Conservation (phyloP, 139 green algal genomes). For the Chlorella sp. region DNA sequence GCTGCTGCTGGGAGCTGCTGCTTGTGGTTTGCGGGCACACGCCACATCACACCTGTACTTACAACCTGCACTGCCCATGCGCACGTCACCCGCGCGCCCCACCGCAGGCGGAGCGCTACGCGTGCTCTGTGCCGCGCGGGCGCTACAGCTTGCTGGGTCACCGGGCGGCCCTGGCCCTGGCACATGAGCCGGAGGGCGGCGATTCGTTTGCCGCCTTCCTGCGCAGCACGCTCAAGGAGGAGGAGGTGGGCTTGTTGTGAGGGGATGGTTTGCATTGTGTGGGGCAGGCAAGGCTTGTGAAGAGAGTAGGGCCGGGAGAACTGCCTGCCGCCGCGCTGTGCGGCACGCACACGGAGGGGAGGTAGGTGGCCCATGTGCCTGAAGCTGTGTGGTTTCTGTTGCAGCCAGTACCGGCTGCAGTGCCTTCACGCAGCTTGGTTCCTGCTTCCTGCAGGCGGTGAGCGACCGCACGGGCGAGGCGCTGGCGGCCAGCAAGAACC, state of each 20-base stretch:
- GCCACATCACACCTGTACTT: too few species aligned
- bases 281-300: too few species aligned
- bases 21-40: too few species aligned
- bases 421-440: background rate
- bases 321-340: too few species aligned
- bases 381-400: too few species aligned
- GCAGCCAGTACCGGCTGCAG: too few species aligned
- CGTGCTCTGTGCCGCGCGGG: conserved; percentile 40
- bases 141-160: conserved; percentile 40
- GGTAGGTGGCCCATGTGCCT: background rate
- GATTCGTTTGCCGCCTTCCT: conserved; percentile 33
- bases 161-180: conserved; percentile 31
- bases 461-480: conserved; percentile 6
- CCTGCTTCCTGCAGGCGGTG: background rate
- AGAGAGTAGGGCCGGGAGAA: too few species aligned
- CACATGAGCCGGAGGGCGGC: conserved; percentile 16
- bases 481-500: conserved; percentile 38
- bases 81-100: too few species aligned
- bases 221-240: background rate
- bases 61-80: too few species aligned
- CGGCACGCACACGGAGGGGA: too few species aligned
- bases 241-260: conserved; percentile 1
- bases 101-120: conserved; percentile 39
- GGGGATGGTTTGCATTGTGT: background rate
- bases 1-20: background rate